A percentile compares a stretch with the other conserved stretches of the same genome.
Conservation (phyloP, 1,284 basidiomycete genomes). For the Phylloboletellus chloephorus region DNA sequence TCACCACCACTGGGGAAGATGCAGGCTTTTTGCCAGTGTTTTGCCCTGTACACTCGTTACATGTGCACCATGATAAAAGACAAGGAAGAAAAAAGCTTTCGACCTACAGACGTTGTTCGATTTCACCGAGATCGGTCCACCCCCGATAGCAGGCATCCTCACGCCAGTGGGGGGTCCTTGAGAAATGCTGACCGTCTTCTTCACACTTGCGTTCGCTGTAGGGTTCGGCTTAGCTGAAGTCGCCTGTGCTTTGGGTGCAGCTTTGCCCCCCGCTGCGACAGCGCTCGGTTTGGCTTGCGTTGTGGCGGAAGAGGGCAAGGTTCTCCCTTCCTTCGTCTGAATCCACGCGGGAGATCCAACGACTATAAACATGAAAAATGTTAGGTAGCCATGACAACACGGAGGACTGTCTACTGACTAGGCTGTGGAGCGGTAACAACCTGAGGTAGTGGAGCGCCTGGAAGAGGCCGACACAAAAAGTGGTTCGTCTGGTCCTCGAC, state of each 20-base stretch:
- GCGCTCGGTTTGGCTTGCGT: constrained; percentile 6
- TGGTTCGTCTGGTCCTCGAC: constrained; percentile 50
- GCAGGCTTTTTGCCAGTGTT: constrained; percentile 8
- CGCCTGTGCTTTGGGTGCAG: constrained; percentile 13
- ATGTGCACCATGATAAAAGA: not conserved
- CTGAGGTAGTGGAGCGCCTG: constrained; percentile 33
- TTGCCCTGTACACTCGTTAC: constrained; percentile 14
- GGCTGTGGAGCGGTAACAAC: constrained; percentile 22
- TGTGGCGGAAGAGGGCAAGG: not conserved
- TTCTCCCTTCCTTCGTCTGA: constrained; percentile 16
- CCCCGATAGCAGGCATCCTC: constrained; percentile 25
- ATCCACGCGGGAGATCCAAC: constrained; percentile 39
- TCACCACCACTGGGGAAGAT: constrained; percentile 2
- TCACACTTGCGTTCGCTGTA: constrained; percentile 22
- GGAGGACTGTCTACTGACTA: constrained; percentile 23
- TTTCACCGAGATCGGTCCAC: constrained; percentile 25
- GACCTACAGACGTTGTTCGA: constrained; percentile 28
- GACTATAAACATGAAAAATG: constrained; percentile 23
- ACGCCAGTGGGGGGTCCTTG: constrained; percentile 6
- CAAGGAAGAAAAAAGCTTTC: not conserved
- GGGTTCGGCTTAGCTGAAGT: constrained; percentile 14
- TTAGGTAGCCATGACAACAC: not conserved
- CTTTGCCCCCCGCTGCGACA: constrained; percentile 18
- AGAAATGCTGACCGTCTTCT: constrained; percentile 8
- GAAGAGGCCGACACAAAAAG: constrained; percentile 55